Conservation (phyloP, 139 green algal species). For the Penium margaritaceum region DNA sequence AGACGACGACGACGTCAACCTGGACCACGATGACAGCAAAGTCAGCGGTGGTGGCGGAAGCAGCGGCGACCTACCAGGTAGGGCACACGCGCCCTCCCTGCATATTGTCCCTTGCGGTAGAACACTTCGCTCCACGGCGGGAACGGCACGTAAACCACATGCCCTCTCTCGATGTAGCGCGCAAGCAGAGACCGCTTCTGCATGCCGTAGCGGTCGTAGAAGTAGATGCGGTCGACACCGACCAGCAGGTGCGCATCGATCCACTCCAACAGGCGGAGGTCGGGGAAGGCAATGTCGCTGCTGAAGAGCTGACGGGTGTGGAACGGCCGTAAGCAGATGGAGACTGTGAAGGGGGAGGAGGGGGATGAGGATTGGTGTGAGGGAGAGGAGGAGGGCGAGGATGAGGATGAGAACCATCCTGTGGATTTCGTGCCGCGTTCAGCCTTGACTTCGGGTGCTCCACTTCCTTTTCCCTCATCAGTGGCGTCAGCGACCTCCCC, state of each 20-base stretch:
- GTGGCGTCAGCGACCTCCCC: not conserved
- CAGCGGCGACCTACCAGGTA: not conserved
- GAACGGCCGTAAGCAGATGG: not conserved
- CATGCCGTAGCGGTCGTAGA: constrained; percentile 32
- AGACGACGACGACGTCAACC: no score
- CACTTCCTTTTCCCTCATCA: no score
- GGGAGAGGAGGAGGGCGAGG: no score
- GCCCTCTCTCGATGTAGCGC: constrained; percentile 14
- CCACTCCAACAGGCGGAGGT: constrained; percentile 11
- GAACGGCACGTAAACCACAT: constrained; percentile 25
- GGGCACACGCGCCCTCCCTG: constrained; percentile 5
- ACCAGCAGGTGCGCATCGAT: constrained; percentile 16
- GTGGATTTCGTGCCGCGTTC: no score
- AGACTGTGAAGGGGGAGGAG: no score
- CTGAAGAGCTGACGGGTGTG: not conserved
- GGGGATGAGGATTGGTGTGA: no score
- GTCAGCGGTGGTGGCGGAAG: no score
- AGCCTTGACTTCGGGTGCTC: no score
- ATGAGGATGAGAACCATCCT: no score
- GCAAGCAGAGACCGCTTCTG: constrained; percentile 13
- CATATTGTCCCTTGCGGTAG: constrained; percentile 17
- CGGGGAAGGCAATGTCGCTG: not conserved
- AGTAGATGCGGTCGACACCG: constrained; percentile 29
- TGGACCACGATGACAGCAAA: no score
- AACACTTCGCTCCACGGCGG: constrained; percentile 32